Conservation (phyloP, 768 basidiomycete genomes). For the Termitomyces sp. region DNA sequence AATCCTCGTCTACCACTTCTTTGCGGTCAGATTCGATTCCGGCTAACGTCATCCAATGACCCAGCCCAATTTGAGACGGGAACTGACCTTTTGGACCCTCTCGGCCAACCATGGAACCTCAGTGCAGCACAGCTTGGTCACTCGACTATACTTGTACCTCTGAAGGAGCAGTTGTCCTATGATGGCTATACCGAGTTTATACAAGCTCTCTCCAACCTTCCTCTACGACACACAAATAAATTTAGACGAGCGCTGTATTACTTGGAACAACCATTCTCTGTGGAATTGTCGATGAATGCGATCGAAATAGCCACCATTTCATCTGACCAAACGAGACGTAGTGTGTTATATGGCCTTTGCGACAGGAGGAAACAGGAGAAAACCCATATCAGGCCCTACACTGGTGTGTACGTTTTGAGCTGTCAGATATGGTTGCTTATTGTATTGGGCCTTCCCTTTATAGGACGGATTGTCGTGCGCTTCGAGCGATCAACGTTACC, state of each 20-base stretch:
- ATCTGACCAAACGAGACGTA: no score
- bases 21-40: background rate
- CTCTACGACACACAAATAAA: no score
- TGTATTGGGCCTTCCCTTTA: background rate
- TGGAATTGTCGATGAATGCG: no score
- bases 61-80: background rate
- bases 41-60: background rate
- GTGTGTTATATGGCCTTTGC: no score
- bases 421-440: background rate
- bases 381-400: background rate
- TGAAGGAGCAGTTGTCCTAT: no score
- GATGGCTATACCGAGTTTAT: no score
- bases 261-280: slow-evolving; percentile 3
- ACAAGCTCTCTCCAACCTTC: no score
- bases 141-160: no score
- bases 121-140: background rate
- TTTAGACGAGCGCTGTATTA: background rate
- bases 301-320: no score
- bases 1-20: background rate
- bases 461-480: slow-evolving; percentile 10
- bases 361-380: background rate
- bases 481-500: slow-evolving; percentile 14
- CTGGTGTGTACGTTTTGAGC: background rate
- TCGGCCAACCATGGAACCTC: no score
- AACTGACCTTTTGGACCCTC: no score